Conservation (phyloP, 768 basidiomycete species). For the Strobilomyces echinocephalus region DNA sequence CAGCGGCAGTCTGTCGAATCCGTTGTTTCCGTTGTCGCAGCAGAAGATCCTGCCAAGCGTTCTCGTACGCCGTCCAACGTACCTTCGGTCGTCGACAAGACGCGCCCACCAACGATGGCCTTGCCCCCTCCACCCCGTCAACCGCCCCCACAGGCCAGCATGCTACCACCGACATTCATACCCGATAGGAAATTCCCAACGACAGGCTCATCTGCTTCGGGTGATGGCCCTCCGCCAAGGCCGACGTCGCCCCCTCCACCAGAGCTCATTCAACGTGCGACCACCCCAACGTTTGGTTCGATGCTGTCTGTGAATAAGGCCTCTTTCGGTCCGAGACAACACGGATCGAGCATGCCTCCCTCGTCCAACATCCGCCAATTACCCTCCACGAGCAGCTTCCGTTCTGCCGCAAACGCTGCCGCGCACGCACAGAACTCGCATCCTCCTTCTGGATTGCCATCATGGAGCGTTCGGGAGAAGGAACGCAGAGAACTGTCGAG, state of each 20-base stretch:
- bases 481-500: slow-evolving; percentile 59
- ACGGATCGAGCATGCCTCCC: slow-evolving; percentile 76
- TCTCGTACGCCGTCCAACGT: slow-evolving; percentile 61
- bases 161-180: slow-evolving; percentile 74
- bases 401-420: slow-evolving; percentile 63
- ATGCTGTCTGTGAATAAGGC: slow-evolving; percentile 52
- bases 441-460: slow-evolving; percentile 40
- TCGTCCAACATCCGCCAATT: slow-evolving; percentile 61
- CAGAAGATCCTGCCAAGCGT: slow-evolving; percentile 45
- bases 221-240: slow-evolving; percentile 71
- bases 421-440: slow-evolving; percentile 45
- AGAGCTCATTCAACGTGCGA: slow-evolving; percentile 89
- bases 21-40: slow-evolving; percentile 46
- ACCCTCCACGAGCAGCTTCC: slow-evolving; percentile 79
- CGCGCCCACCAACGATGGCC: slow-evolving; percentile 80
- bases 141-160: slow-evolving; percentile 65
- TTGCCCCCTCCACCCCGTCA: slow-evolving; percentile 74
- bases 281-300: slow-evolving; percentile 74
- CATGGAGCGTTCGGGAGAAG: slow-evolving; percentile 47
- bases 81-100: slow-evolving; percentile 60
- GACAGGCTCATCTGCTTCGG: slow-evolving; percentile 36
- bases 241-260: slow-evolving; percentile 91
- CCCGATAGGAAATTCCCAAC: slow-evolving; percentile 58
- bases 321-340: slow-evolving; percentile 48
- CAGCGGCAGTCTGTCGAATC: slow-evolving; percentile 73